Conservation (phyloP, 2,329 filamentous ascomycete species). For the Chaetoscypha palmicola region DNA sequence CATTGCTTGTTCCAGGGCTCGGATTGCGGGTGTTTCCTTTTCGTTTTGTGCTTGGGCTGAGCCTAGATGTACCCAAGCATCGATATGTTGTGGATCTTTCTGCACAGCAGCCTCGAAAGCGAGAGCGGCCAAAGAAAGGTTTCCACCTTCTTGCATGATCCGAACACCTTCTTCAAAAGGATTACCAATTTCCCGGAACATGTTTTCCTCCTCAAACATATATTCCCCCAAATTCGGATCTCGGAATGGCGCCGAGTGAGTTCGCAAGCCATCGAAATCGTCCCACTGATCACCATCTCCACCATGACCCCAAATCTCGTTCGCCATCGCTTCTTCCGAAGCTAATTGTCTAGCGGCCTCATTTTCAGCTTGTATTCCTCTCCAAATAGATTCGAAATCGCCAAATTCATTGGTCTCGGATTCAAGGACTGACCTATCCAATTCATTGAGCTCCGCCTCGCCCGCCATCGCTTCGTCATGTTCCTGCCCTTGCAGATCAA, state of each 20-base stretch:
- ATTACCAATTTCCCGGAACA: slow-evolving; percentile 73
- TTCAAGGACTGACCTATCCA: slow-evolving; percentile 74
- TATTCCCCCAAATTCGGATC: slow-evolving; percentile 84
- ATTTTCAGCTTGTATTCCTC: slow-evolving; percentile 71
- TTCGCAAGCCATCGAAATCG: slow-evolving; percentile 61
- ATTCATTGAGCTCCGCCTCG: slow-evolving; percentile 68
- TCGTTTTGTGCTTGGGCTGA: slow-evolving; percentile 96
- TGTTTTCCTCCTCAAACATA: slow-evolving; percentile 89
- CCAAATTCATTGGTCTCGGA: slow-evolving; percentile 71
- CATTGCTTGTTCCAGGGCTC: slow-evolving; percentile 83
- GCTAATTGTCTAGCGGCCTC: slow-evolving; percentile 63
- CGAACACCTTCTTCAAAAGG: slow-evolving; percentile 90
- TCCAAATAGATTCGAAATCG: slow-evolving; percentile 87
- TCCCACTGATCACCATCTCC: slow-evolving; percentile 78
- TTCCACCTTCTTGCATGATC: slow-evolving; percentile 90
- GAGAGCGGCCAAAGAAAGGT: slow-evolving; percentile 84
- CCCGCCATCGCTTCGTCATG: slow-evolving; percentile 34
- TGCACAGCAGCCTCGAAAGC: slow-evolving; percentile 95
- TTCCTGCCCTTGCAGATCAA: slow-evolving; percentile 57
- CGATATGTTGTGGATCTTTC: slow-evolving; percentile 77
- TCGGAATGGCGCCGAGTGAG: slow-evolving; percentile 53
- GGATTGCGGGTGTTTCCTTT: slow-evolving; percentile 93
- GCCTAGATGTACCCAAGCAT: slow-evolving; percentile 90
- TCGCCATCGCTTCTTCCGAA: slow-evolving; percentile 50
- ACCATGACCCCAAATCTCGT: slow-evolving; percentile 49